These are phyloP conservation scores for Cordyceps javanica DNA, from an alignment of 2,329 filamentous ascomycete genomes.

Conservation along the genomic window DNA sequence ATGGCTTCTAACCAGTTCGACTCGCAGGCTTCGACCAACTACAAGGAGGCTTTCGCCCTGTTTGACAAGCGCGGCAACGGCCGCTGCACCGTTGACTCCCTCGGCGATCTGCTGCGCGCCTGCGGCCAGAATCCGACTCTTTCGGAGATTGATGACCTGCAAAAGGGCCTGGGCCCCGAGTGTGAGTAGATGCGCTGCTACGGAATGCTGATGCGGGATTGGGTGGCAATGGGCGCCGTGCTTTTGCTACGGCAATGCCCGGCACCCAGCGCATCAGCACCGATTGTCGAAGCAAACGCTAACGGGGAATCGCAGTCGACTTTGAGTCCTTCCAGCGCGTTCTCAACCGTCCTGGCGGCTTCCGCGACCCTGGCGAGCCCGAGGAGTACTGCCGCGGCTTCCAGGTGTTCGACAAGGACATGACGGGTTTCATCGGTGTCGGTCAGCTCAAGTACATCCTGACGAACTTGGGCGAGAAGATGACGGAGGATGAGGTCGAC, in stretches of 20 bases:
- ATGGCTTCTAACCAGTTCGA: constrained; percentile 50
- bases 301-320: constrained; percentile 60
- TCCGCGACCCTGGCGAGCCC: constrained; percentile 95
- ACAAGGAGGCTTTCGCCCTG: constrained; percentile 99
- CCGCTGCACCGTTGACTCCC: constrained; percentile 76
- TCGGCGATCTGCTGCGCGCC: constrained; percentile 90
- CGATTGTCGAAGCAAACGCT: background rate
- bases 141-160: constrained; percentile 84
- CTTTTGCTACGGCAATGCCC: background rate
- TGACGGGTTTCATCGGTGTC: constrained; percentile 96
- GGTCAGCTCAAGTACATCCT: constrained; percentile 97
- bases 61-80: constrained; percentile 99
- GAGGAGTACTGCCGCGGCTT: constrained; percentile 98
- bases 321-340: constrained; percentile 96
- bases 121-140: constrained; percentile 98
- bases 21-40: constrained; percentile 79
- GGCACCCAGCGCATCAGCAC: background rate
- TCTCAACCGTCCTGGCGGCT: constrained; percentile 93
- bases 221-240: constrained; percentile 5
- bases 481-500: constrained; percentile 97
- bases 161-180: constrained; percentile 82
- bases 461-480: constrained; percentile 98
- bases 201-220: constrained; percentile 9
- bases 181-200: constrained; percentile 56
- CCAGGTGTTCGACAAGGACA: constrained; percentile 99